Conservation (phyloP, 2,329 filamentous ascomycete genomes). For the Cladophialophora carrionii region DNA sequence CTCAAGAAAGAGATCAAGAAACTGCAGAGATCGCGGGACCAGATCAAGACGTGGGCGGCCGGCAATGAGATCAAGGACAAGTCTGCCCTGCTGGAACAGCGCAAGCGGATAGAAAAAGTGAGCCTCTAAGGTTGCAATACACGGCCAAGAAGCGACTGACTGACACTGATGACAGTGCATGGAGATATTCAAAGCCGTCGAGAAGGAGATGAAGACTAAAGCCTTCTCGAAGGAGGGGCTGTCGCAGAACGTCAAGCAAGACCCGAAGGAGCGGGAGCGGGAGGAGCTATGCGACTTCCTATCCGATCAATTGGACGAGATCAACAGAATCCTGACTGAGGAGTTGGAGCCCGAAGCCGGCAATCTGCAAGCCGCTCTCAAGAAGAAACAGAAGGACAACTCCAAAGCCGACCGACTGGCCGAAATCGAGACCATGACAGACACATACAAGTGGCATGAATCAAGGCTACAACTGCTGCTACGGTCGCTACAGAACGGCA, state of each 20-base stretch:
- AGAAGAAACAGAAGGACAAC: constrained; percentile 89
- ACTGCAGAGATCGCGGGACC: constrained; percentile 92
- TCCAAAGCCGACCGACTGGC: constrained; percentile 84
- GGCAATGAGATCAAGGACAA: constrained; percentile 99
- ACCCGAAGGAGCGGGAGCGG: constrained; percentile 97
- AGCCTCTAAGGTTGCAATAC: constrained; percentile 27
- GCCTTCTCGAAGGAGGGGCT: constrained; percentile 98
- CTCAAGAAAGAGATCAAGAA: constrained; percentile 99
- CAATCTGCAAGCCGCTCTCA: constrained; percentile 81
- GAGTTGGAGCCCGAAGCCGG: constrained; percentile 88
- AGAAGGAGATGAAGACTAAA: constrained; percentile 99
- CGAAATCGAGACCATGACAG: constrained; percentile 79
- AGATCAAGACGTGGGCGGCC: constrained; percentile 99
- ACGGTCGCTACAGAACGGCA: constrained; percentile 88
- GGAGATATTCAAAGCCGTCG: constrained; percentile 99
- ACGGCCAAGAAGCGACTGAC: constrained; percentile 2
- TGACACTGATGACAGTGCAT: constrained; percentile 58
- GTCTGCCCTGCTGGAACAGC: constrained; percentile 86
- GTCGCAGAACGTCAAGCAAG: constrained; percentile 85
- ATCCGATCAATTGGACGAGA: constrained; percentile 81
- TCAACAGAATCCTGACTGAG: constrained; percentile 79
- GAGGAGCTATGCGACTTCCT: constrained; percentile 86
- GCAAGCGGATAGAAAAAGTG: constrained; percentile 96
- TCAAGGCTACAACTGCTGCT: constrained; percentile 88
- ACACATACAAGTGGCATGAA: constrained; percentile 96